Evolutionary conservation across 108 stramenopile genomes (phyloP), one percentile per base, ranked within the genome.

Genomic region (Parietichytrium sp.): DNA sequence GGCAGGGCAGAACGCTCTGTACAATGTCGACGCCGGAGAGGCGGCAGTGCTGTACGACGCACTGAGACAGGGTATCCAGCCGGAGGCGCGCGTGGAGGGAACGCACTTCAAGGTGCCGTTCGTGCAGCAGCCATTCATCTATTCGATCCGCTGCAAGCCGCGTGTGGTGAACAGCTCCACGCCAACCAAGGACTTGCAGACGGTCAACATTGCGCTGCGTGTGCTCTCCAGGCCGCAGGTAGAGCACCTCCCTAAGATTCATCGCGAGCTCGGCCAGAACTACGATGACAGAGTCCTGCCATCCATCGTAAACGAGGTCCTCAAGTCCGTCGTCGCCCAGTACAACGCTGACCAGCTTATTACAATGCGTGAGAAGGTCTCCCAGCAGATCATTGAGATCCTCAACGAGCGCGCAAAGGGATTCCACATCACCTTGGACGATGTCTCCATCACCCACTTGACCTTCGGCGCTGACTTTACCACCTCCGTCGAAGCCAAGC

Each of bases 151-250:
- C 51, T 92, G 94, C 31, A 93, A 94, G 80, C 95, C 99, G 6
- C 90, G 96, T 47, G 96, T 96, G 78, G 97, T 99, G 84, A 94
- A 95, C 50, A 95, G 93, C 53, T 87, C 93, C 47, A 96, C 95
- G n/a, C 94, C 98, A 54, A 98, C 99, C 48, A 99, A 98, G 92
- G 99, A 99, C 90, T 86, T 99, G 78, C 99, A 99, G 84, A 98
- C 96, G 95, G 99, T 98, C 33, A 98, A 96, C 87, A 99, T 99
- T 87, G 95, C 95, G 77, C 87, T 99, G 26, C 91, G 96, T 48
- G 99, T 99, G 10, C 90, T 99, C 51, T 96, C 96, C 89, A 85
- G 97, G 72, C 99, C 99, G n/a, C 88, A 92, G 48, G 93, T 92
- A 79, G 91, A 94, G 51, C 88, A 95, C 83, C 88, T 99, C 31